Percentiles rank a stretch among this genome's conserved stretches.
These are phyloP conservation scores for Centaurea solstitialis DNA, from an alignment of 129 eudicot species.

Conservation along the genomic window DNA sequence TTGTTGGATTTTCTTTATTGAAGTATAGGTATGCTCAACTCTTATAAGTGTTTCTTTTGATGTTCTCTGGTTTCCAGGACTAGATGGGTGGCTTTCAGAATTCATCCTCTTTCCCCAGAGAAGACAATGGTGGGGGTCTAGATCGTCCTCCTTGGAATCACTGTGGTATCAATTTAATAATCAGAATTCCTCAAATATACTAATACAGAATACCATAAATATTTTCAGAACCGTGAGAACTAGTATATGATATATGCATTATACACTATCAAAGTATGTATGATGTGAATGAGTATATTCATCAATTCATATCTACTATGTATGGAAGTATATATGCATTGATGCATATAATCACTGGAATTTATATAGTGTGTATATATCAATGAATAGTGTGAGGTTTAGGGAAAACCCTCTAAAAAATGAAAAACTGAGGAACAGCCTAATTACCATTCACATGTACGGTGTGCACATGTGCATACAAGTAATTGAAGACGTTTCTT, in stretches of 20 bases:
- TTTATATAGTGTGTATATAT: no score
- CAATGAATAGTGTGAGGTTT: no score
- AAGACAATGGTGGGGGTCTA: constrained; percentile 37
- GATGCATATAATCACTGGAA: no score
- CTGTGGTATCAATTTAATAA: constrained; percentile 34
- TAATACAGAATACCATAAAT: neutral
- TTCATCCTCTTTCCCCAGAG: constrained; percentile 41
- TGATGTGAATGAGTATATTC: neutral
- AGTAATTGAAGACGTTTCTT: no score
- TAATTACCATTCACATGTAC: no score
- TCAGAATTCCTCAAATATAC: neutral
- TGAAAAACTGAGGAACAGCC: no score
- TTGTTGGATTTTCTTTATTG: neutral
- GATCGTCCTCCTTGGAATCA: constrained; percentile 43
- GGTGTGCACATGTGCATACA: no score
- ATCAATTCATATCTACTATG: neutral
- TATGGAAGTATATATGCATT: no score
- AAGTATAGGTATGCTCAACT: constrained; percentile 50
- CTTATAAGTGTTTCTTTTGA: constrained; percentile 57
- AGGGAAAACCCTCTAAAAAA: no score
- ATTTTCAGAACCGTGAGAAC: neutral
- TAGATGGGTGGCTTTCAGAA: no score
- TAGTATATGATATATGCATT: neutral
- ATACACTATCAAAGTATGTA: neutral
- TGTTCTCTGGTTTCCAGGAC: constrained; percentile 42